Percentiles rank a stretch among this genome's conserved stretches.
Conservation (phyloP, 2,329 filamentous ascomycete genomes). For the Fusarium staphyleae region DNA sequence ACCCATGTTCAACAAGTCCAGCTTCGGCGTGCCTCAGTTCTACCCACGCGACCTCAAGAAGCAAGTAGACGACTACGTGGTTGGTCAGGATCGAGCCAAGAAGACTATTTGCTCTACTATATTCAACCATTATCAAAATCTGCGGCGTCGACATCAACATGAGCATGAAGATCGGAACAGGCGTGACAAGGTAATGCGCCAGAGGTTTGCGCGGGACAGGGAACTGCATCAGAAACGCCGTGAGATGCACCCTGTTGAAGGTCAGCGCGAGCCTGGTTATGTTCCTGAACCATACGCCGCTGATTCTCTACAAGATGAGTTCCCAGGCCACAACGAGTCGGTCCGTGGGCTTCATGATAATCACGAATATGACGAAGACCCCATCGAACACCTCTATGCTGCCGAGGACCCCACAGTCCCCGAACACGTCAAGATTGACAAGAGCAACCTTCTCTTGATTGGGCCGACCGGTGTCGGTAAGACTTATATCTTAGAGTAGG, state of each 20-base stretch:
- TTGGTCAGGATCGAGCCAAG: slow-evolving; percentile 93
- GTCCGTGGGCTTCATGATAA: slow-evolving; percentile 52
- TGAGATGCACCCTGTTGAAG: slow-evolving; percentile 79
- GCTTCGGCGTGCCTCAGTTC: slow-evolving; percentile 67
- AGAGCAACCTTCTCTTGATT: slow-evolving; percentile 90
- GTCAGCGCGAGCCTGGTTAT: slow-evolving; percentile 55
- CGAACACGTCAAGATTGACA: slow-evolving; percentile 78
- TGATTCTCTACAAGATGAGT: slow-evolving; percentile 58
- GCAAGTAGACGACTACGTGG: slow-evolving; percentile 93
- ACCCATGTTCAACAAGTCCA: slow-evolving; percentile 65
- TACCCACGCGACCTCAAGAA: slow-evolving; percentile 79
- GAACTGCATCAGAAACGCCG: slow-evolving; percentile 60
- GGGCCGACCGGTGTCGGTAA: slow-evolving; percentile 96
- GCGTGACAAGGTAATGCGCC: slow-evolving; percentile 72
- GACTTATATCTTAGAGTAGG: slow-evolving; percentile 84
- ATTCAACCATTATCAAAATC: slow-evolving; percentile 94
- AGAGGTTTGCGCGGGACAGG: slow-evolving; percentile 74
- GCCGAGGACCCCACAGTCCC: slow-evolving; percentile 55
- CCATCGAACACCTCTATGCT: slow-evolving; percentile 55
- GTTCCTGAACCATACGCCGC: slow-evolving; percentile 46
- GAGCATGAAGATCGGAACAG: slow-evolving; percentile 69
- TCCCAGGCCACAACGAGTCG: slow-evolving; percentile 59
- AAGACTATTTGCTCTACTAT: slow-evolving; percentile 92
- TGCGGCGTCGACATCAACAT: slow-evolving; percentile 79
- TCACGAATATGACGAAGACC: slow-evolving; percentile 42